Base-by-base conservation (phyloP, 352 stramenopile genomes). In the Pythium chondricola region DNA sequence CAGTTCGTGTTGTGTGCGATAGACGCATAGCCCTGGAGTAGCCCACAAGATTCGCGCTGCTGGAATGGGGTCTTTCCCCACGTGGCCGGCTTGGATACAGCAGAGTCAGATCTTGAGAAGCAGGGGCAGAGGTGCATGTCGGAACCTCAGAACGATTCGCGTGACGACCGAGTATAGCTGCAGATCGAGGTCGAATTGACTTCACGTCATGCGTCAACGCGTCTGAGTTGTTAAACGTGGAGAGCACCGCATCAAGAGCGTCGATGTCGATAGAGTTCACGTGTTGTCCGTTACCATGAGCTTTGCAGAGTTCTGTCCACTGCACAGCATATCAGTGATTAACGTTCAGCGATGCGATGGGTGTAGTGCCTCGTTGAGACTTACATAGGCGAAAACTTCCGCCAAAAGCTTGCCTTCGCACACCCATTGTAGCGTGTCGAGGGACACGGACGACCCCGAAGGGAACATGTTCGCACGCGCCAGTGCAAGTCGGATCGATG, bases 401-500 rank as follows among this genome's bases (percentile, higher is more conserved):
- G 58, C 43, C 21, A 80, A 42, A 4, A 82, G 26, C 11, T 73
- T 65, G 26, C 61, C 40, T 3, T 53, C 63, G 33, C 68, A 77
- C n/a, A 85, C 43, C 7, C 36, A 48, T 25, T 43, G 21, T 4
- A 85, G 54, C 20, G 48, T 58, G 22, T 52, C 61, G 20, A 65
- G 14, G 17, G 67, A 46, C 20, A 85, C 56, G 4, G 62, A 31
- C 11, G 70, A 61, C 0, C 37, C 52, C 17, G 54, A 21, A 6
- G 71, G 63, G 16, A 69, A 83, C 20, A 79, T 53, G 29, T 71
- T 74, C n/a, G 48, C 62, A 25, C 81, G 63, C 9, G 73, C 63
- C 20, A 87, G 48, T 5, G 69, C 73, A 25, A 83, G 73, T 16
- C 75, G 66, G 22, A 82, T 22, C 6, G 75, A 88, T 22, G 73